Conservation (phyloP, 2,329 filamentous ascomycete genomes). For the Harringtonia lauricola region DNA sequence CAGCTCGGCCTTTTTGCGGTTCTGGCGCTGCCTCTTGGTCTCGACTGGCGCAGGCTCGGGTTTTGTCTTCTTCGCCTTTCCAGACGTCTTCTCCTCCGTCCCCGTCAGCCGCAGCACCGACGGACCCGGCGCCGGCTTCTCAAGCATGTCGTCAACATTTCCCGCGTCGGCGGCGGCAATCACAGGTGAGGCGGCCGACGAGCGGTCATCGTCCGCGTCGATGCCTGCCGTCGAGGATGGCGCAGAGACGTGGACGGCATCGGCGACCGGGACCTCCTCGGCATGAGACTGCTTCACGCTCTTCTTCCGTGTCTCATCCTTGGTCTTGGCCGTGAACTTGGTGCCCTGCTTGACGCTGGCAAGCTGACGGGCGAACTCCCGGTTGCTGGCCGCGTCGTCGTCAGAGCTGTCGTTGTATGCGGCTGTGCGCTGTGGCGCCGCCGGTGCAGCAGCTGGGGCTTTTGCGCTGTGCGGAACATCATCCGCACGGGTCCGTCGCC, state of each 20-base stretch:
- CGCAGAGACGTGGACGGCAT: conserved; percentile 37
- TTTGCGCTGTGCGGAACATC: conserved; percentile 23
- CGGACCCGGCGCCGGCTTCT: conserved; percentile 55
- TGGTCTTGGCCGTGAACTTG: conserved; percentile 41
- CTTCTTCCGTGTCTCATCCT: conserved; percentile 54
- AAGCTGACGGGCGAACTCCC: conserved; percentile 67
- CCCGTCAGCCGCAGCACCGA: conserved; percentile 71
- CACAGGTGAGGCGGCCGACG: conserved; percentile 56
- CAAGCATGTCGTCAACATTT: conserved; percentile 87
- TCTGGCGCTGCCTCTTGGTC: conserved; percentile 93
- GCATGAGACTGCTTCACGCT: conserved; percentile 59
- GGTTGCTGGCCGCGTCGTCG: conserved; percentile 43
- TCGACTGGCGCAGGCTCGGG: conserved; percentile 53
- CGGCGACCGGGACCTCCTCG: conserved; percentile 30
- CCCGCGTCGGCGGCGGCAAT: conserved; percentile 44
- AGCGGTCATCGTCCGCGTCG: conserved; percentile 74
- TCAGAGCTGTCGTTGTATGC: conserved; percentile 31
- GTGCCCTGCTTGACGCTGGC: conserved; percentile 60
- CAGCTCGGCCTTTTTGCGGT: conserved; percentile 77
- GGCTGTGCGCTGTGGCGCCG: conserved; percentile 12
- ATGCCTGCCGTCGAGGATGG: conserved; percentile 61
- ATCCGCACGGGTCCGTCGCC: conserved; percentile 27
- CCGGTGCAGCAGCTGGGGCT: conserved; percentile 7
- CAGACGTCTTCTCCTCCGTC: conserved; percentile 38
- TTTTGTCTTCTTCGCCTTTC: conserved; percentile 52